Evolutionary conservation across 1,284 basidiomycete genomes (phyloP).

Genomic region (Trichosporon ovoides): DNA sequence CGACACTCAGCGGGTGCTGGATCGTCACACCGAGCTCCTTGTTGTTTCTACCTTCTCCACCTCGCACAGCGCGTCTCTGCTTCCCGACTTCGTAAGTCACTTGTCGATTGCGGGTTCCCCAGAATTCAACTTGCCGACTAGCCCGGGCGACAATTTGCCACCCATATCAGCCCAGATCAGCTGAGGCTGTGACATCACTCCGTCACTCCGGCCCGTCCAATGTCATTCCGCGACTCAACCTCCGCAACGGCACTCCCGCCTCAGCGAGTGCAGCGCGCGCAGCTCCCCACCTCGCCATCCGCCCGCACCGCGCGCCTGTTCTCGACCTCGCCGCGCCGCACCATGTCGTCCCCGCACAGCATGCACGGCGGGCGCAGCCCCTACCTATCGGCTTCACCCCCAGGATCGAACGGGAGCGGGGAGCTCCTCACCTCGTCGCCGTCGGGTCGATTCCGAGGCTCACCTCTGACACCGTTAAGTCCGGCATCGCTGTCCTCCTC

Average conservation of each 20-base stretch:
- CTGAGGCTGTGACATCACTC: slow-evolving; percentile 1
- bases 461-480: background rate
- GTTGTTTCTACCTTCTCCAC: too few relatives aligned
- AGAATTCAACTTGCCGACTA: too few relatives aligned
- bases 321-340: background rate
- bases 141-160: too few relatives aligned
- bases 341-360: slow-evolving; percentile 3
- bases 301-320: background rate
- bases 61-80: too few relatives aligned
- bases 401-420: background rate
- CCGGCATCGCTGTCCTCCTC: background rate
- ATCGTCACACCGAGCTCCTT: too few relatives aligned
- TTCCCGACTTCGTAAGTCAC: too few relatives aligned
- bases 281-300: background rate
- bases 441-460: background rate
- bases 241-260: background rate
- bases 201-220: background rate
- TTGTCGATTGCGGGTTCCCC: too few relatives aligned
- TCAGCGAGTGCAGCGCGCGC: background rate
- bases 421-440: background rate
- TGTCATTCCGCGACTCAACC: background rate
- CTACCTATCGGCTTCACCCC: background rate
- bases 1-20: too few relatives aligned
- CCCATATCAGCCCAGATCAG: too few relatives aligned
- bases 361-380: background rate